A percentile compares a stretch with the other conserved stretches of the same genome.
These are phyloP conservation scores for Ceratobasidium sp. DNA, from an alignment of 1,284 basidiomycete genomes.

Conservation along the genomic window DNA sequence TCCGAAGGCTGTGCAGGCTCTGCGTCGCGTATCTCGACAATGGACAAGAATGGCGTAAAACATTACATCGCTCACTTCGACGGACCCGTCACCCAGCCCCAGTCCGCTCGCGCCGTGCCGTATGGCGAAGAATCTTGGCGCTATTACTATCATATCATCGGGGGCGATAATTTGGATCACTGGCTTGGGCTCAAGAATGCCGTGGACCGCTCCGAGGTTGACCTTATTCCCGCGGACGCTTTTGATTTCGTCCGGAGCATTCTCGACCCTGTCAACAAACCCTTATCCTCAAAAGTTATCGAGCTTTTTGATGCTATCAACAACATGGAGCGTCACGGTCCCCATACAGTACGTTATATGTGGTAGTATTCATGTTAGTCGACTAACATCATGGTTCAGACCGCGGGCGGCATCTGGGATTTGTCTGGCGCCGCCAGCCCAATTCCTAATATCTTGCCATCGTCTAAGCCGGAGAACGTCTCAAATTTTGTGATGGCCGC, in stretches of 20 bases:
- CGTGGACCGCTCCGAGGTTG: neutral
- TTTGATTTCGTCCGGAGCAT: neutral
- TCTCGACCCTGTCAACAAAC: neutral
- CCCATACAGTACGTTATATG: neutral
- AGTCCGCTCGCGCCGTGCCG: neutral
- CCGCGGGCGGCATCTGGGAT: neutral
- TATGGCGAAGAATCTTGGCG: neutral
- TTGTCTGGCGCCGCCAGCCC: neutral
- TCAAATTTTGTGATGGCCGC: too few species aligned
- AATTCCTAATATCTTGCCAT: neutral
- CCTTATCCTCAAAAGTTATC: neutral
- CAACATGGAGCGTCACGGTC: neutral
- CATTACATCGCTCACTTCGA: neutral
- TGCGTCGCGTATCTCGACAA: too few species aligned
- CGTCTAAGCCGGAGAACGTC: neutral
- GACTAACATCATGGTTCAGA: too few species aligned
- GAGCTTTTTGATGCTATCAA: neutral
- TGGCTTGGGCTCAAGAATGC: conserved; percentile 2
- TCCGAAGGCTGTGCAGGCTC: too few species aligned
- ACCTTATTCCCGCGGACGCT: neutral
- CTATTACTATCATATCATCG: neutral
- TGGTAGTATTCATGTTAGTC: too few species aligned
- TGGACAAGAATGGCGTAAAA: too few species aligned
- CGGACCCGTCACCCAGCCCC: neutral
- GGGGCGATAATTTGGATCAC: neutral